Percentiles rank a stretch among this genome's conserved stretches.
These are phyloP conservation scores for Millerozyma miso DNA, from an alignment of 805 yeast species.

Conservation along the genomic window DNA sequence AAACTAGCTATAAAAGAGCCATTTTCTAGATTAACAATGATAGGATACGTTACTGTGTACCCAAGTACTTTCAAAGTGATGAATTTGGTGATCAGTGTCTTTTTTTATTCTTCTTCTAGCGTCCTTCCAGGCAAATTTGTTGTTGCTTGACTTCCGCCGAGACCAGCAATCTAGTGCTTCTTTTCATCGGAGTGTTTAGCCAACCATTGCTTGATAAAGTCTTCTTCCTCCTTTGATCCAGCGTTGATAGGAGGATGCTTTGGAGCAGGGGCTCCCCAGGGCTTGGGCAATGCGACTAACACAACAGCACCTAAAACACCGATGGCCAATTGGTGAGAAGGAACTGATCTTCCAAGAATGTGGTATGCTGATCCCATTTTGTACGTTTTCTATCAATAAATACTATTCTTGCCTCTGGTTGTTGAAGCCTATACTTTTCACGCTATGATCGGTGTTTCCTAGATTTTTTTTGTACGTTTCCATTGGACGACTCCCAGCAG, in stretches of 20 bases:
- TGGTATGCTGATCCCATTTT: slow-evolving; percentile 81
- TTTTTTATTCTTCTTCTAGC: not conserved
- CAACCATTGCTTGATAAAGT: slow-evolving; percentile 69
- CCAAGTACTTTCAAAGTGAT: not conserved
- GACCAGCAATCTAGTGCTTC: slow-evolving; percentile 18
- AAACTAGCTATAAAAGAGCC: not conserved
- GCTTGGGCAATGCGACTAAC: slow-evolving; percentile 64
- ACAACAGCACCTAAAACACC: slow-evolving; percentile 74
- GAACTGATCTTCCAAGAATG: slow-evolving; percentile 79
- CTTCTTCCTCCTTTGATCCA: slow-evolving; percentile 81
- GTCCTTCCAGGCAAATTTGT: not conserved
- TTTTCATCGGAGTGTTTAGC: slow-evolving; percentile 40
- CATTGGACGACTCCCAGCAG: not conserved
- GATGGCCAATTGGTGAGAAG: slow-evolving; percentile 77
- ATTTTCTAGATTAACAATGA: not conserved
- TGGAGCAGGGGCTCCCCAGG: slow-evolving; percentile 62
- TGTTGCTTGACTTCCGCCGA: not conserved
- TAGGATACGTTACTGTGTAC: not conserved
- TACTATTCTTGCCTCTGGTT: not conserved
- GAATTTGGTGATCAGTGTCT: not conserved
- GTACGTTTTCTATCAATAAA: not conserved
- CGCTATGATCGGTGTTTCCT: not conserved
- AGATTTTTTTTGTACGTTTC: not conserved
- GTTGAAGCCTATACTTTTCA: not conserved
- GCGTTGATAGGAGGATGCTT: slow-evolving; percentile 70